phyloP scores from a whole-genome alignment of 2,329 filamentous ascomycete genomes.

The Thielaviopsis populi region DNA sequence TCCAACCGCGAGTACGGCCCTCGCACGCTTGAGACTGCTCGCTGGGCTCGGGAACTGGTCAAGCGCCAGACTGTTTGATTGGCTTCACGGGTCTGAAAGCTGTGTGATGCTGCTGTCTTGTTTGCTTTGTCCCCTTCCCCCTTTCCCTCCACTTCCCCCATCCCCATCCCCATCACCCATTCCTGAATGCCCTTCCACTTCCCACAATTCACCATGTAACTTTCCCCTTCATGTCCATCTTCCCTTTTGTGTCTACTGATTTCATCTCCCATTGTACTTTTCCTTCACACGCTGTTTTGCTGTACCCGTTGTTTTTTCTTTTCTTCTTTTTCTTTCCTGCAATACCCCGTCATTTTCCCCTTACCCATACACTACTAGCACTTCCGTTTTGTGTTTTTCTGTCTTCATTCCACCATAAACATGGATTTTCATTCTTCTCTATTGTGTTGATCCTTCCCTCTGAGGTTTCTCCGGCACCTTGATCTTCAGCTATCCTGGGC shows the following conservation, averaged over 20 bases:
- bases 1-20: conserved; percentile 71
- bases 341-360: conserved; percentile 14
- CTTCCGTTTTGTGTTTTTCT: conserved; percentile 9
- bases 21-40: conserved; percentile 83
- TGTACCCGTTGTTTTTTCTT: conserved; percentile 18
- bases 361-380: conserved; percentile 8
- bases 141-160: conserved; percentile 6
- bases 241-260: conserved; percentile 25
- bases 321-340: conserved; percentile 16
- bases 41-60: conserved; percentile 94
- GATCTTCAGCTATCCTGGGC: background rate
- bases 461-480: conserved; percentile 10
- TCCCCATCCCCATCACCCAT: background rate
- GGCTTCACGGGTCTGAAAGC: background rate
- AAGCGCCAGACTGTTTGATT: conserved; percentile 57
- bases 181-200: conserved; percentile 4
- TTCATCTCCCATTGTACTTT: conserved; percentile 22
- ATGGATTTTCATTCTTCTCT: conserved; percentile 12
- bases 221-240: conserved; percentile 18
- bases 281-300: conserved; percentile 17
- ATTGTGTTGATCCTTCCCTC: conserved; percentile 18
- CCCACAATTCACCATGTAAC: conserved; percentile 17
- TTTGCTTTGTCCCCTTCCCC: conserved; percentile 8
- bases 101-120: conserved; percentile 12
- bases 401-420: conserved; percentile 6